Evolutionary conservation across 495 filamentous ascomycete species (phyloP).

Genomic region (Xylaria scruposa): DNA sequence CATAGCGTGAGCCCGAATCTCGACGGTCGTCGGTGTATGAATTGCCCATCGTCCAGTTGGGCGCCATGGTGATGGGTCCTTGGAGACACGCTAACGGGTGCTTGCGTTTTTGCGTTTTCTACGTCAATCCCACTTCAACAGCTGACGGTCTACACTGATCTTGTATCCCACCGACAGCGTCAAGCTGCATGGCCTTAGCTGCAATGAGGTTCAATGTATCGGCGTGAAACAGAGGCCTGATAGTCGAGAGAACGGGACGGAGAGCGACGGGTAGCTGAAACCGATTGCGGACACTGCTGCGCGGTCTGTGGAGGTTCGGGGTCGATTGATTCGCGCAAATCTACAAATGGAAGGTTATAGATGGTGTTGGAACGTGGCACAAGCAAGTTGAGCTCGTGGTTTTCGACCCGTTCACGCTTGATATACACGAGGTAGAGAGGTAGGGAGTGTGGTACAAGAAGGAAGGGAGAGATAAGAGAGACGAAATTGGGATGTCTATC

Average conservation of each 20-base stretch:
- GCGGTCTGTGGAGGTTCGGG: background rate
- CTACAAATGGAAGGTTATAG: conserved; percentile 3
- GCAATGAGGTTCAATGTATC: background rate
- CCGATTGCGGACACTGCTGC: background rate
- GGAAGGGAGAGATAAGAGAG: background rate
- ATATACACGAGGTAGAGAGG: background rate
- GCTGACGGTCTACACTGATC: background rate
- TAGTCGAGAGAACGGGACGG: background rate
- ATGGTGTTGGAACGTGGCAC: background rate
- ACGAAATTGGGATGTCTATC: conserved; percentile 1
- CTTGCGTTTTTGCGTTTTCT: background rate
- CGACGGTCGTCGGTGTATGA: conserved; percentile 24
- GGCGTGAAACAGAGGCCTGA: background rate
- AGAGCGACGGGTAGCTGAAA: background rate
- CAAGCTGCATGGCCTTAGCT: conserved; percentile 26
- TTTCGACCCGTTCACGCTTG: background rate
- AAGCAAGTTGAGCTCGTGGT: background rate
- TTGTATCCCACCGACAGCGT: conserved; percentile 22
- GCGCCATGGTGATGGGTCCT: conserved; percentile 14
- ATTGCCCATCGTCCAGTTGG: conserved; percentile 15
- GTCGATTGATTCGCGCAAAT: background rate
- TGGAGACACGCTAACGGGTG: background rate
- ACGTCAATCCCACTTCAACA: conserved; percentile 5
- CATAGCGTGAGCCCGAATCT: background rate
- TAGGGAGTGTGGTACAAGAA: background rate